These are phyloP conservation scores for Fistulifera solaris DNA, from an alignment of 108 stramenopile genomes.

Conservation along the genomic window DNA sequence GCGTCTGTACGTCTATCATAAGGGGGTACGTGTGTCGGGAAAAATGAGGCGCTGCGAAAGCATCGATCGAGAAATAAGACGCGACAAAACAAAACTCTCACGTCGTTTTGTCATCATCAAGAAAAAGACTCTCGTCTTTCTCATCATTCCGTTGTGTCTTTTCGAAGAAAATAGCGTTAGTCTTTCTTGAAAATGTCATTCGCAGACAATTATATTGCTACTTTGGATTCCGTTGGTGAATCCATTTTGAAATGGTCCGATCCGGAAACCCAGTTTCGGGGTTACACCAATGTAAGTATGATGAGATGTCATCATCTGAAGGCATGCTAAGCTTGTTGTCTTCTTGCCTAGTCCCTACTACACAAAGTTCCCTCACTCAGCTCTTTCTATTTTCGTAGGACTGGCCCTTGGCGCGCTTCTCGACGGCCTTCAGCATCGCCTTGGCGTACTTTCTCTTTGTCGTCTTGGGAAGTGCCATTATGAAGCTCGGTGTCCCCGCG, in stretches of 20 bases:
- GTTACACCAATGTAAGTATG: constrained; percentile 48
- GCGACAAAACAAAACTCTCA: no score
- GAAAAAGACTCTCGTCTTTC: no score
- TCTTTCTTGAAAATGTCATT: not conserved
- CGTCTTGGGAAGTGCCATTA: constrained; percentile 59
- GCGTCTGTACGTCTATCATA: no score
- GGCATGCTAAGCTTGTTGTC: not conserved
- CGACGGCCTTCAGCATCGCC: constrained; percentile 68
- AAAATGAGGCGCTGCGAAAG: no score
- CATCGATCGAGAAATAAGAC: no score
- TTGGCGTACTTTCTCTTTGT: constrained; percentile 78
- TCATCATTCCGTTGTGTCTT: no score
- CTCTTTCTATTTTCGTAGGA: constrained; percentile 26
- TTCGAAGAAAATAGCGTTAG: no score
- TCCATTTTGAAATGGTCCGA: constrained; percentile 69
- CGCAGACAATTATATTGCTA: constrained; percentile 45
- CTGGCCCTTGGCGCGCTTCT: constrained; percentile 78
- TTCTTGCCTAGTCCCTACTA: no score
- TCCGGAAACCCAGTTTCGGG: constrained; percentile 50
- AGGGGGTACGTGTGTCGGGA: no score
- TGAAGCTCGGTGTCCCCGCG: constrained; percentile 48
- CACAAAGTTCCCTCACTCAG: constrained; percentile 8
- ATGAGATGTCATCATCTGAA: not conserved
- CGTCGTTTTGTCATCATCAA: no score
- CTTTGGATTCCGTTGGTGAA: constrained; percentile 58